Base-by-base conservation (phyloP, 2,329 filamentous ascomycete genomes). In the Cadophora sp. region DNA sequence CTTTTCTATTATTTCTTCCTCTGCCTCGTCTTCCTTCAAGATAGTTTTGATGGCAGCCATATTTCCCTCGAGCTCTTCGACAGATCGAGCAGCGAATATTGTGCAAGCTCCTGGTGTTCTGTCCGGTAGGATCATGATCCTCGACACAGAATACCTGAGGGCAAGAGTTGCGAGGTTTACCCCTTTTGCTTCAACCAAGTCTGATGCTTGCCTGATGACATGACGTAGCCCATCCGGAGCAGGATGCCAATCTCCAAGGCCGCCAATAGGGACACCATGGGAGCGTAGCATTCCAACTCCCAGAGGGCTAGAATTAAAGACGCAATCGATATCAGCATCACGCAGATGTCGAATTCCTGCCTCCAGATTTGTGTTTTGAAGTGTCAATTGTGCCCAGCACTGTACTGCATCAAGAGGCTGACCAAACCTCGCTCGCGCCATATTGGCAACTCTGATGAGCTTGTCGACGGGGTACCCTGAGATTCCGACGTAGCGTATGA, bases 321-420 rank as follows among this genome's bases (percentile, higher is more conserved):
- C 16, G 16, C 43, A 46, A 46, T 46, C 43, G 31, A 34, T 34
- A 34, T 11, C 31, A 34, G 31, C 31, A 34, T 5, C 31, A 11
- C 31, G 31, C 31, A 46, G 43, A n/a, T 19, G 12, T n/a, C 43
- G 43, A 46, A 46, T 46, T 46, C 43, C 43, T 3, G 43, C 43
- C 16, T 46, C 43, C 16, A 46, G 43, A 46, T 46, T 46, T 46
- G 43, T 46, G 43, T 46, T 46, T 46, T 46, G 16, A 46, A 46
- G 43, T 46, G 43, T 46, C 43, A 46, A 46, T 46, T 46, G 43
- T 46, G 43, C 43, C 43, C 43, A 46, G n/a, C 43, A 46, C 43
- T 46, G 43, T 19, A 46, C 43, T 46, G 43, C 43, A 19, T 46
- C 16, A 46, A 46, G 43, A 46, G 43, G 43, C 7, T 46, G 43